Base-by-base conservation (phyloP, 1,284 basidiomycete species). In the Meira nashicola region DNA sequence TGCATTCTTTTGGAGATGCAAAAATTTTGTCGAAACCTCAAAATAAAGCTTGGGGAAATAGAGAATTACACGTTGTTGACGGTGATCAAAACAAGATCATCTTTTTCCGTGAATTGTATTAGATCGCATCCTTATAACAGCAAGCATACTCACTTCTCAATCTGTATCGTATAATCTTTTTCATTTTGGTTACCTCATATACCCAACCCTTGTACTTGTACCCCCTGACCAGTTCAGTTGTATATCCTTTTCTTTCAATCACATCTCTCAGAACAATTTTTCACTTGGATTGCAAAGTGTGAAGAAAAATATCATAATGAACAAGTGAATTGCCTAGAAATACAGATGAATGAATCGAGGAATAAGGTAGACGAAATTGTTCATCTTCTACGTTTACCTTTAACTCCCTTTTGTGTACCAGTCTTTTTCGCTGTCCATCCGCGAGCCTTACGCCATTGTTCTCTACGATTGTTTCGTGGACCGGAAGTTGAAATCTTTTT, bases 401-500 rank as follows among this genome's bases (percentile, higher is more conserved):
- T 64, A 2, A 70, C 73, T n/a, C 56, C 60, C 39, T 74, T 73
- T 57, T 71, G 70, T 38, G 48, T 63, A 38, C 67, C 68, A 8
- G 28, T 33, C 41, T 62, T 57, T 60, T 69, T 71, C 40, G 69
- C 67, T 60, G 62, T 66, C 39, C 65, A 47, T 9, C 73, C 68
- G 25, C 62, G 68, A n/a, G 62, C 50, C 33, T 60, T 66, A 15
- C 73, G 46, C 55, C 68, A 76, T 7, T 59, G 63, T 57, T 74
- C 74, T 47, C 73, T 66, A n/a, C 74, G 51, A 1, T 66, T 67
- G 46, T 67, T 56, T n/a, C 73, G 55, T 2, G 68, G 54, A 9
- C 65, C 70, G 1, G 70, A 69, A 1, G 74, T 76, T 8, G 65
- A 68, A 43, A 76, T 64, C 44, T 74, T 76, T 12, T 43, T 49